Evolutionary conservation across 2,329 filamentous ascomycete genomes (phyloP).

Genomic region (Botrytis cinerea): DNA sequence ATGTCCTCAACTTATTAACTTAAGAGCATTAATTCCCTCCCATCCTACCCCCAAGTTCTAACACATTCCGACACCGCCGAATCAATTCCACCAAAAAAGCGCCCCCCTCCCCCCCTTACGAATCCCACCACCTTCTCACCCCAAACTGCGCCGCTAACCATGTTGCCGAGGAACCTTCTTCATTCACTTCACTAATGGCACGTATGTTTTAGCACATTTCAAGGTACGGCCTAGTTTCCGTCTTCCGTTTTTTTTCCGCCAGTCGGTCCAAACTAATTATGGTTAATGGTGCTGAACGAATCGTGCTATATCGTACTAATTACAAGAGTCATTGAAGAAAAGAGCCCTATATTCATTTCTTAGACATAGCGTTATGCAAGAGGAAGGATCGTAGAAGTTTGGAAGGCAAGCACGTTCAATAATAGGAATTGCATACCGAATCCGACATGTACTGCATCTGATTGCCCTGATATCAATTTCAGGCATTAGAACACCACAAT

Average conservation of each 20-base stretch:
- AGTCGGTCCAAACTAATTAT: background rate
- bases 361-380: background rate
- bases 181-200: background rate
- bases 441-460: background rate
- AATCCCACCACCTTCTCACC: background rate
- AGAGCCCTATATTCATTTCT: background rate
- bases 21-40: background rate
- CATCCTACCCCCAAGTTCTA: background rate
- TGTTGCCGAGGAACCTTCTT: background rate
- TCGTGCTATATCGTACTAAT: conserved; percentile 1
- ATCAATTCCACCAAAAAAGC: background rate
- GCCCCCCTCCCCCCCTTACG: background rate
- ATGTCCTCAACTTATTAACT: background rate
- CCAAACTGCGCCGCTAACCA: background rate
- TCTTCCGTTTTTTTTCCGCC: background rate
- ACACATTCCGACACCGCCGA: background rate
- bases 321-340: background rate
- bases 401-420: background rate
- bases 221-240: background rate
- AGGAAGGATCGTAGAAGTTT: conserved; percentile 6
- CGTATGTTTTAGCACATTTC: background rate
- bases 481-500: background rate
- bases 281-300: background rate
- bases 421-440: background rate
- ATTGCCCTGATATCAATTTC: background rate